Percentiles rank a stretch among this genome's conserved stretches.
Evolutionary conservation across 352 stramenopile genomes (phyloP).

Genomic region (Phytophthora pini): DNA sequence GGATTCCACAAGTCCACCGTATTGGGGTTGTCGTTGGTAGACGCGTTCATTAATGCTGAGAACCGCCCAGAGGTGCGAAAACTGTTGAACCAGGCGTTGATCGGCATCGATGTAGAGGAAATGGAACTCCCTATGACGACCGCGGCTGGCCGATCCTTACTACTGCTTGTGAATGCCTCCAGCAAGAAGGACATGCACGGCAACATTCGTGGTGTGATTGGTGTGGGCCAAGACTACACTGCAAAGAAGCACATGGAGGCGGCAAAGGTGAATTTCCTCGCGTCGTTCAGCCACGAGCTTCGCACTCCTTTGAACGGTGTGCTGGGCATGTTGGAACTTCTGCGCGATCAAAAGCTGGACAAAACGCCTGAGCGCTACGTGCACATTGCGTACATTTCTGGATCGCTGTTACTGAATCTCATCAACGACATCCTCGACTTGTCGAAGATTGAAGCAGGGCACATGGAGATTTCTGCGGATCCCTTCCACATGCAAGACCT

Average conservation of each 20-base stretch:
- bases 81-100: constrained; percentile 67
- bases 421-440: constrained; percentile 91
- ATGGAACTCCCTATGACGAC: constrained; percentile 80
- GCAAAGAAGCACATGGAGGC: constrained; percentile 78
- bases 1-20: constrained; percentile 69
- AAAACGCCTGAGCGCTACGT: constrained; percentile 70
- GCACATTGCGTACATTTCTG: constrained; percentile 76
- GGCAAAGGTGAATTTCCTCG: constrained; percentile 70
- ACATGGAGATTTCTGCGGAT: constrained; percentile 82
- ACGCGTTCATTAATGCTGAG: constrained; percentile 67
- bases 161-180: constrained; percentile 70
- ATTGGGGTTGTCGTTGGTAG: constrained; percentile 62
- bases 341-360: constrained; percentile 68
- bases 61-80: constrained; percentile 58
- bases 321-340: constrained; percentile 77
- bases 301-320: constrained; percentile 81
- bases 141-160: constrained; percentile 41
- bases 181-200: constrained; percentile 87
- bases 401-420: constrained; percentile 68
- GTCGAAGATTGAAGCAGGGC: constrained; percentile 92
- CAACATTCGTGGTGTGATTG: constrained; percentile 89
- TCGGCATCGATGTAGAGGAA: constrained; percentile 72
- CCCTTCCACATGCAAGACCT: constrained; percentile 77
- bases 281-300: constrained; percentile 74
- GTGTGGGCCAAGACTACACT: constrained; percentile 91